Percentiles rank a stretch among this genome's conserved stretches.
Evolutionary conservation across 208 protist species (phyloP).

Genomic region (Angomonas ambiguus): DNA sequence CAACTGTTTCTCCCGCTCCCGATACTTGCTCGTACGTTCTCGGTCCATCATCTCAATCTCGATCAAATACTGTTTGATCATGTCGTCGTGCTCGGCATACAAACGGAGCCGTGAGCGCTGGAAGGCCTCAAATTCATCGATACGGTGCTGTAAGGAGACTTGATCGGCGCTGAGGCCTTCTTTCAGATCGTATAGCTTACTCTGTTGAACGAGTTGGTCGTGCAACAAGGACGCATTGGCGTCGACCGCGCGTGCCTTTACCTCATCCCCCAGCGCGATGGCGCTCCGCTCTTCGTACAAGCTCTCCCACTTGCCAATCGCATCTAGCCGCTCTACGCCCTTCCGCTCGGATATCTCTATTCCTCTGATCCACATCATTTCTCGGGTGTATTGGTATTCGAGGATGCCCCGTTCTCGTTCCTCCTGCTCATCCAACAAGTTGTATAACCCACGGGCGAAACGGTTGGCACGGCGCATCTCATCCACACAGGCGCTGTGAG

Average conservation of each 20-base stretch:
- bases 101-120: conserved; percentile 14
- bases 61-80: conserved; percentile 29
- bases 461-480: conserved; percentile 10
- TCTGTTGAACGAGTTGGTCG: conserved; percentile 17
- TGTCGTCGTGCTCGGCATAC: conserved; percentile 25
- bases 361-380: conserved; percentile 20
- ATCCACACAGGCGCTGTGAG: background rate
- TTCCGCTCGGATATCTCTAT: conserved; percentile 30
- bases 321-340: conserved; percentile 20
- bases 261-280: conserved; percentile 6
- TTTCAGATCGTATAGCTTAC: conserved; percentile 25
- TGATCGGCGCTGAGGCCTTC: conserved; percentile 36
- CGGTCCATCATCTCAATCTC: conserved; percentile 37
- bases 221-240: conserved; percentile 9
- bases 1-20: conserved; percentile 20
- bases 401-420: conserved; percentile 36
- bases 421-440: conserved; percentile 24
- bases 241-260: background rate
- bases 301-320: conserved; percentile 29
- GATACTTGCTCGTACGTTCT: conserved; percentile 18
- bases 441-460: background rate
- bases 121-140: conserved; percentile 19
- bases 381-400: conserved; percentile 31
- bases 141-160: conserved; percentile 28
- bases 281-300: conserved; percentile 28